Evolutionary conservation across 2,329 filamentous ascomycete genomes (phyloP).

Genomic region (Myriosclerotinia duriaeana): DNA sequence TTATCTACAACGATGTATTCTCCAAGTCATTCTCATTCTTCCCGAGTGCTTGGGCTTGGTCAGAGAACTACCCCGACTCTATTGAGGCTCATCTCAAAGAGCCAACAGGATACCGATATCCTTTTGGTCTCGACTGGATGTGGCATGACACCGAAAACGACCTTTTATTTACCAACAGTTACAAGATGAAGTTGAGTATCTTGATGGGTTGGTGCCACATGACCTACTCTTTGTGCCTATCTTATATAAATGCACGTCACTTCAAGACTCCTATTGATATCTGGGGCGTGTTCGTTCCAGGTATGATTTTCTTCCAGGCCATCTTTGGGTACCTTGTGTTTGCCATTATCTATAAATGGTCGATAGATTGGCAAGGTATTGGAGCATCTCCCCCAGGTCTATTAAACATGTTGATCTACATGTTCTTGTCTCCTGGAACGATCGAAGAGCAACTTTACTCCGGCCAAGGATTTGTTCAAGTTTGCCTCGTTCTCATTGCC

Average conservation of each 20-base stretch:
- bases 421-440: conserved; percentile 88
- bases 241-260: conserved; percentile 89
- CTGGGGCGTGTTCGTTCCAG: conserved; percentile 94
- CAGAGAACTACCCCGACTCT: conserved; percentile 62
- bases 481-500: conserved; percentile 76
- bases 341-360: conserved; percentile 97
- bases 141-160: conserved; percentile 98
- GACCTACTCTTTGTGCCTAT: conserved; percentile 95
- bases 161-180: conserved; percentile 93
- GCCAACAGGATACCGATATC: conserved; percentile 71
- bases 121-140: conserved; percentile 91
- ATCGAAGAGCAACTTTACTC: conserved; percentile 72
- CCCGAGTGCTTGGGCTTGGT: conserved; percentile 81
- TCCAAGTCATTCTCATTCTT: conserved; percentile 91
- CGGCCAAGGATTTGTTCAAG: conserved; percentile 74
- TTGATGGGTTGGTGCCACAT: conserved; percentile 96
- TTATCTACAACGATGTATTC: conserved; percentile 97
- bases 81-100: conserved; percentile 66
- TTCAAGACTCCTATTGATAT: conserved; percentile 96
- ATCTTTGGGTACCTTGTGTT: conserved; percentile 97
- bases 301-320: conserved; percentile 99
- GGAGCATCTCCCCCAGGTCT: conserved; percentile 75
- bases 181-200: conserved; percentile 99
- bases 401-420: conserved; percentile 99
- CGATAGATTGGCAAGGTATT: conserved; percentile 72